These are phyloP conservation scores for Cornus kousa DNA, from an alignment of 148 eudicot species.

Conservation along the genomic window DNA sequence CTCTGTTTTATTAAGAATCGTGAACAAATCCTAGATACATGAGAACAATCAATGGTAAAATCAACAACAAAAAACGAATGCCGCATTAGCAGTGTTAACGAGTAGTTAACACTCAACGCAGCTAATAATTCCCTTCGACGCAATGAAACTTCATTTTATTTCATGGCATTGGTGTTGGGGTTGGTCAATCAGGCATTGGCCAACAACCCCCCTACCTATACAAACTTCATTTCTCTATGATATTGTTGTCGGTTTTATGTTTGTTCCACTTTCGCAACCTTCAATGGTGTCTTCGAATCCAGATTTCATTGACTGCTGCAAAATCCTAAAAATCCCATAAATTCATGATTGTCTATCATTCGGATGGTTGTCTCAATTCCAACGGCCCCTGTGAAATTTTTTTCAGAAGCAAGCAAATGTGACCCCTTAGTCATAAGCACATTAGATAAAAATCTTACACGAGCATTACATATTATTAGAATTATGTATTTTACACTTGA, in stretches of 20 bases:
- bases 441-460: too few relatives aligned
- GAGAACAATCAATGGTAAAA: not conserved
- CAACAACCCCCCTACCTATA: constrained; percentile 17
- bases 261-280: not conserved
- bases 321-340: constrained; percentile 85
- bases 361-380: constrained; percentile 62
- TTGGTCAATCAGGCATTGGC: constrained; percentile 47
- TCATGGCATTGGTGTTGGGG: not conserved
- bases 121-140: not conserved
- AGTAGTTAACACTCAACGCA: constrained; percentile 31
- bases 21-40: not conserved
- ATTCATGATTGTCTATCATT: constrained; percentile 72
- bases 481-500: not conserved
- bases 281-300: not conserved
- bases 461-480: too few relatives aligned
- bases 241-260: too few relatives aligned
- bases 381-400: constrained; percentile 54
- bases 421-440: too few relatives aligned
- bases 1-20: not conserved
- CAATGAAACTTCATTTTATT: not conserved
- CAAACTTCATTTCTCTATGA: not conserved
- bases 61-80: not conserved
- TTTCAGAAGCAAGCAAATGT: not conserved
- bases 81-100: constrained; percentile 21
- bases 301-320: constrained; percentile 61